A percentile compares a stretch with the other conserved stretches of the same genome.
These are phyloP conservation scores for Leucaena leucocephala DNA, from an alignment of 306 rosid genomes.

Conservation along the genomic window DNA sequence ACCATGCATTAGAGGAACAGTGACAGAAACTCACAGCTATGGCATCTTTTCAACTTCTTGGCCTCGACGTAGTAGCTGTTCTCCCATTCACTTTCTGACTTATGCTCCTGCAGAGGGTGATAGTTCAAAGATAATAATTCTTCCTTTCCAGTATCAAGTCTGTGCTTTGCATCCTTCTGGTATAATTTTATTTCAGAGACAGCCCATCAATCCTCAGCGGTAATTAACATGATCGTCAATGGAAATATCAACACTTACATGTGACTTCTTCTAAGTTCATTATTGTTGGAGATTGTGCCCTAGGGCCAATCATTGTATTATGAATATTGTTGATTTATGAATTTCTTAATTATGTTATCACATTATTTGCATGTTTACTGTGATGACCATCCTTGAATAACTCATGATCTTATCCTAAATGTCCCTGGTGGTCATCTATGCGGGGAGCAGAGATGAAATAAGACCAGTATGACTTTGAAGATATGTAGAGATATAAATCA, in stretches of 20 bases:
- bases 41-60: constrained; percentile 59
- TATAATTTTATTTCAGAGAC: constrained; percentile 43
- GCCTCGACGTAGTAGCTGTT: constrained; percentile 33
- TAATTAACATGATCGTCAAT: constrained; percentile 18
- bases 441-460: too few relatives aligned
- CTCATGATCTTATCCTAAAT: too few relatives aligned
- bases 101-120: constrained; percentile 63
- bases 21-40: constrained; percentile 40
- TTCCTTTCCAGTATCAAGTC: constrained; percentile 62
- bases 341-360: too few relatives aligned
- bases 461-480: too few relatives aligned
- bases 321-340: too few relatives aligned
- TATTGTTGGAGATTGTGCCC: too few relatives aligned
- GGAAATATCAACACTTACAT: constrained; percentile 59
- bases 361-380: too few relatives aligned
- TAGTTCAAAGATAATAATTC: constrained; percentile 64
- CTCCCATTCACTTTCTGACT: constrained; percentile 24
- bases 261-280: constrained; percentile 54
- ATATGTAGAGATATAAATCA: too few relatives aligned
- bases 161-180: constrained; percentile 66
- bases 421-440: too few relatives aligned
- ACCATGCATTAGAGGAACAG: constrained; percentile 25
- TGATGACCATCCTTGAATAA: too few relatives aligned
- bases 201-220: constrained; percentile 13
- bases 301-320: too few relatives aligned